Conservation (phyloP, 257 asterid genomes). For the Solanum tacnaense region DNA sequence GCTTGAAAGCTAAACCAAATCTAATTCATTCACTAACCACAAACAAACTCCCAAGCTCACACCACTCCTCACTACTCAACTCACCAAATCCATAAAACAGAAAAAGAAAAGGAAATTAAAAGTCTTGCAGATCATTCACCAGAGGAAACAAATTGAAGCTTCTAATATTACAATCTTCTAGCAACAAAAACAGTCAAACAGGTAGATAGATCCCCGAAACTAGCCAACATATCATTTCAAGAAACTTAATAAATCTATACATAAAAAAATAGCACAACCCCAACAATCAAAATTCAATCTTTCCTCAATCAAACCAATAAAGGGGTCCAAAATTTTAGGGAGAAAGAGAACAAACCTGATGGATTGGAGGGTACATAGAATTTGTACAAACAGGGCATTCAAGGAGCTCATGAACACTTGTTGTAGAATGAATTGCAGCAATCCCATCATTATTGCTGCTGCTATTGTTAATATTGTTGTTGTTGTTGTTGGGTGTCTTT, state of each 20-base stretch:
- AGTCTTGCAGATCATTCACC: neutral
- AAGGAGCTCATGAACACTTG: slow-evolving; percentile 52
- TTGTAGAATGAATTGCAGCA: slow-evolving; percentile 26
- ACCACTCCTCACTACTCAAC: neutral
- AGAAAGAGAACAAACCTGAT: slow-evolving; percentile 23
- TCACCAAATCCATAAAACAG: neutral
- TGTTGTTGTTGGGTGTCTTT: slow-evolving; percentile 17
- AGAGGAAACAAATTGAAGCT: neutral
- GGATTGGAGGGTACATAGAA: slow-evolving; percentile 5
- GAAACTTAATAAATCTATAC: neutral
- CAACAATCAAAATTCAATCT: neutral
- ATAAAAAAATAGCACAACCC: neutral
- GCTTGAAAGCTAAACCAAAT: neutral
- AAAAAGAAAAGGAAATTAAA: neutral
- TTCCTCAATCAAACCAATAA: neutral
- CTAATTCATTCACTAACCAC: neutral
- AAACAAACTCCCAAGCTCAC: neutral
- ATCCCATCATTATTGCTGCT: slow-evolving; percentile 9
- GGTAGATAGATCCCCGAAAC: neutral
- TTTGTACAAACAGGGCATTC: slow-evolving; percentile 1
- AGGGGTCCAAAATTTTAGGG: slow-evolving; percentile 20
- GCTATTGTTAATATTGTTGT: slow-evolving; percentile 4
- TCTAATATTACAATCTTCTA: neutral
- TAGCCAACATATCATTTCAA: neutral
- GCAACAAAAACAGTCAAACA: neutral